Evolutionary conservation across 257 asterid genomes (phyloP).

Genomic region (Rauvolfia tetraphylla): DNA sequence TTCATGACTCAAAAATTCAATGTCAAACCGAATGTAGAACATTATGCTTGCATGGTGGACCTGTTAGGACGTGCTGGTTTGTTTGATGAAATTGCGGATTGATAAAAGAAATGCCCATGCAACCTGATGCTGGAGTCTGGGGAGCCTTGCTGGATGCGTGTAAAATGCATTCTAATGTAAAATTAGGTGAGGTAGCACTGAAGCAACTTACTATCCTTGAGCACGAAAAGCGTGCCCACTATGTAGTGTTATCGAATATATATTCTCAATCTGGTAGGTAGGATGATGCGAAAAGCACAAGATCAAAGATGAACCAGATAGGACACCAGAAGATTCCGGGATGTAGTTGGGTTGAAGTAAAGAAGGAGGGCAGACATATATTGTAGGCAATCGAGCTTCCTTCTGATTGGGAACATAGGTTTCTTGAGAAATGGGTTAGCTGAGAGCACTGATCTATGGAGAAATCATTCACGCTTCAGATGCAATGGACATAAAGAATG

Average conservation of each 20-base stretch:
- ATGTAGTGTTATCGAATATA: constrained; percentile 26
- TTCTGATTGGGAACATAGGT: background rate
- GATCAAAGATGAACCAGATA: constrained; percentile 21
- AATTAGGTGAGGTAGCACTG: constrained; percentile 30
- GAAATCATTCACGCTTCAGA: background rate
- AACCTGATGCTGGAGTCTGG: constrained; percentile 32
- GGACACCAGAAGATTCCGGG: constrained; percentile 23
- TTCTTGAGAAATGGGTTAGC: background rate
- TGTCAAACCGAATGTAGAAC: constrained; percentile 26
- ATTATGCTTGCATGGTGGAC: constrained; percentile 39
- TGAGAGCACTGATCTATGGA: background rate
- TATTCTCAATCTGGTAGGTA: constrained; percentile 32
- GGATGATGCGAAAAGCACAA: constrained; percentile 29
- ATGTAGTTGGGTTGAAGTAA: constrained; percentile 30
- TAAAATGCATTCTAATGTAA: constrained; percentile 26
- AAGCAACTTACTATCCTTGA: constrained; percentile 24
- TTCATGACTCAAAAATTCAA: constrained; percentile 18
- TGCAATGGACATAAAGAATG: background rate
- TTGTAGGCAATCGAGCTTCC: background rate
- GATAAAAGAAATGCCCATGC: constrained; percentile 23
- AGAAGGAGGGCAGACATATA: background rate
- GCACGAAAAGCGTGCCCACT: constrained; percentile 25
- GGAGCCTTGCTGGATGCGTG: constrained; percentile 31
- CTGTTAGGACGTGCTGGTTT: constrained; percentile 36
- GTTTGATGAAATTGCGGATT: constrained; percentile 24